These are phyloP conservation scores for Pleodorina starrii DNA, from an alignment of 139 green algal genomes.

Conservation along the genomic window DNA sequence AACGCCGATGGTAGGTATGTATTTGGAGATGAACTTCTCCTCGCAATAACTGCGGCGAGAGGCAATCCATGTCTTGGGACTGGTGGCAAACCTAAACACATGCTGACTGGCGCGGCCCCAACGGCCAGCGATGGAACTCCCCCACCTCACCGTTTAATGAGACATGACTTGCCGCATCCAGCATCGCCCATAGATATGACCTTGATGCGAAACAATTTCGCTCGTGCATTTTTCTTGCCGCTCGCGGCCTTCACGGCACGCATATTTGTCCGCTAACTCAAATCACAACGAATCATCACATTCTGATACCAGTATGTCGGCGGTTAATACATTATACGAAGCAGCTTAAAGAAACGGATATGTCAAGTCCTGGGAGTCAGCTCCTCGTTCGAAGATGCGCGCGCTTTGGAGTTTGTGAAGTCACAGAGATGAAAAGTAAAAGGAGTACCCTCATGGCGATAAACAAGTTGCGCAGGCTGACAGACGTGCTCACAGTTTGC, in stretches of 20 bases:
- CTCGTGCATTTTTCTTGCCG: slow-evolving; percentile 32
- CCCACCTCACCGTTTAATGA: slow-evolving; percentile 78
- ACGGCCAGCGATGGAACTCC: background rate
- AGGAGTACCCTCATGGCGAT: no score
- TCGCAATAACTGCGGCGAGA: slow-evolving; percentile 75
- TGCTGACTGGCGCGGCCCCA: background rate
- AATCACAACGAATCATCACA: no score
- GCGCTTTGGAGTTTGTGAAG: no score
- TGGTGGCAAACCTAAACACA: background rate
- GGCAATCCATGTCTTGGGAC: background rate
- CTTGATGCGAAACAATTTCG: slow-evolving; percentile 71
- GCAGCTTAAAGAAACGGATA: background rate
- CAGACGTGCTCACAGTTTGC: no score
- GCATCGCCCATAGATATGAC: slow-evolving; percentile 78
- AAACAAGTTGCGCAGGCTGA: no score
- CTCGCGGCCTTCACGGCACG: slow-evolving; percentile 56
- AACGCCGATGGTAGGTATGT: slow-evolving; percentile 81
- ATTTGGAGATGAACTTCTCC: slow-evolving; percentile 79
- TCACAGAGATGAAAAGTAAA: no score
- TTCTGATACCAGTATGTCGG: no score
- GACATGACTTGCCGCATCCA: slow-evolving; percentile 77
- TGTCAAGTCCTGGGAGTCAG: no score
- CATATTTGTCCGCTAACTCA: background rate
- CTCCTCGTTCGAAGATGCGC: no score
- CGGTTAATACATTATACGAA: background rate